phyloP scores from a whole-genome alignment of 2,329 filamentous ascomycete species.

The Ophiostoma sp. region DNA sequence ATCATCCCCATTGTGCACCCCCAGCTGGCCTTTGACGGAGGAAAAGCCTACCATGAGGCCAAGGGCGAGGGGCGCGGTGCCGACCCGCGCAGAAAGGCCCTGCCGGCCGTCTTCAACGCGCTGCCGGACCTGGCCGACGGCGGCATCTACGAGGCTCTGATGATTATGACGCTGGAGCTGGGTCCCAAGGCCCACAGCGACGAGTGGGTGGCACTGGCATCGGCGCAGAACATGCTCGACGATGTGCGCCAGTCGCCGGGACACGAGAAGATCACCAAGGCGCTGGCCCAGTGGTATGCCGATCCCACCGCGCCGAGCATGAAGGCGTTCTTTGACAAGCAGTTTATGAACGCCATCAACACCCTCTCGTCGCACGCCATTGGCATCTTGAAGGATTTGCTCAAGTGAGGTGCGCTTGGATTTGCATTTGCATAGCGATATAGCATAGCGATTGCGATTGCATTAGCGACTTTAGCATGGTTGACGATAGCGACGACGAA shows the following conservation, averaged over 20 bases:
- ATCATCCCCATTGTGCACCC: constrained; percentile 31
- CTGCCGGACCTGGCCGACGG: constrained; percentile 48
- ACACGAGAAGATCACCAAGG: constrained; percentile 39
- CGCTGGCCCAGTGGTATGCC: constrained; percentile 43
- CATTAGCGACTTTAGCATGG: not conserved
- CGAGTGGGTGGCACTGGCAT: constrained; percentile 43
- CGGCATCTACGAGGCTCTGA: constrained; percentile 49
- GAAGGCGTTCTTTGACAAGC: constrained; percentile 45
- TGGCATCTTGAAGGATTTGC: constrained; percentile 36
- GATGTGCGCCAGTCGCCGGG: constrained; percentile 42
- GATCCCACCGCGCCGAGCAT: constrained; percentile 39
- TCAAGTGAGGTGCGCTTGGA: not conserved
- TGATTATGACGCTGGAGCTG: constrained; percentile 44
- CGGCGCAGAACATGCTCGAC: constrained; percentile 44
- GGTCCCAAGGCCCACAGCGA: constrained; percentile 40
- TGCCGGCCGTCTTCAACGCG: constrained; percentile 30
- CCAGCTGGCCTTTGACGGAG: constrained; percentile 24
- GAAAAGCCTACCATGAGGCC: not conserved
- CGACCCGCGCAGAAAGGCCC: constrained; percentile 24
- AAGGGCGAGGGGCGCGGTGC: not conserved
- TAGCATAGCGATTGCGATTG: not conserved
- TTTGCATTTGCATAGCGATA: not conserved
- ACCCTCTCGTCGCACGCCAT: constrained; percentile 44
- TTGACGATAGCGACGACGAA: not conserved
- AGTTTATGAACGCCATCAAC: constrained; percentile 46